Evolutionary conservation across 176 grass and related monocot genomes (phyloP).

Genomic region (Bromus sterilis): DNA sequence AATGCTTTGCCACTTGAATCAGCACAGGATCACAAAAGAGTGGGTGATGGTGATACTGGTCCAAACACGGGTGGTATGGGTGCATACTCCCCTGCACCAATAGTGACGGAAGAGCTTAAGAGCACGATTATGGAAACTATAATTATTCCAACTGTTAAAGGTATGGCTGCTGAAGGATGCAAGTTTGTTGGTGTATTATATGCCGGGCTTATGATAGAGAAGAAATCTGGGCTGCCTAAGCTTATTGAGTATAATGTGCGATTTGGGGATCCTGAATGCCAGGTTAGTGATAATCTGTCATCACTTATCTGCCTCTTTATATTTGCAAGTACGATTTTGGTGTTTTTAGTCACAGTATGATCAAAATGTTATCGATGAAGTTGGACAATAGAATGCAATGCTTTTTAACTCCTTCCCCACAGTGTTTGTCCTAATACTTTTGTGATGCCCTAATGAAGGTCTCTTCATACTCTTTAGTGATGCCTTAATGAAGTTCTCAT

Average conservation of each 20-base stretch:
- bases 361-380: background rate
- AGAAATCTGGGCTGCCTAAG: constrained; percentile 75
- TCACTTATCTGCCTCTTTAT: background rate
- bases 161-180: constrained; percentile 81
- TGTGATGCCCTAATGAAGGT: background rate
- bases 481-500: background rate
- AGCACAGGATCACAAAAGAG: constrained; percentile 88
- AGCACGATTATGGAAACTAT: constrained; percentile 65
- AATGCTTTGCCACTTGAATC: constrained; percentile 83
- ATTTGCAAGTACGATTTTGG: background rate
- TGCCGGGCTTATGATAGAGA: constrained; percentile 92
- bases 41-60: constrained; percentile 81
- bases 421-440: background rate
- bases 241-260: constrained; percentile 91
- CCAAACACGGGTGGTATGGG: constrained; percentile 96
- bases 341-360: background rate
- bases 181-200: constrained; percentile 88
- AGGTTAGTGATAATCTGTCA: constrained; percentile 47
- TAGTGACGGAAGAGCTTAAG: constrained; percentile 71
- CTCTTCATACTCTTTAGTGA: background rate
- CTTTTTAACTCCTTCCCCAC: background rate
- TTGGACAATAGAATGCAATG: background rate
- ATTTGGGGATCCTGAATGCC: constrained; percentile 93
- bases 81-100: constrained; percentile 85
- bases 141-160: constrained; percentile 79